A percentile compares a stretch with the other conserved stretches of the same genome.
These are phyloP conservation scores for Zygosaccharomyces rouxii DNA, from an alignment of 805 yeast species.

Conservation along the genomic window DNA sequence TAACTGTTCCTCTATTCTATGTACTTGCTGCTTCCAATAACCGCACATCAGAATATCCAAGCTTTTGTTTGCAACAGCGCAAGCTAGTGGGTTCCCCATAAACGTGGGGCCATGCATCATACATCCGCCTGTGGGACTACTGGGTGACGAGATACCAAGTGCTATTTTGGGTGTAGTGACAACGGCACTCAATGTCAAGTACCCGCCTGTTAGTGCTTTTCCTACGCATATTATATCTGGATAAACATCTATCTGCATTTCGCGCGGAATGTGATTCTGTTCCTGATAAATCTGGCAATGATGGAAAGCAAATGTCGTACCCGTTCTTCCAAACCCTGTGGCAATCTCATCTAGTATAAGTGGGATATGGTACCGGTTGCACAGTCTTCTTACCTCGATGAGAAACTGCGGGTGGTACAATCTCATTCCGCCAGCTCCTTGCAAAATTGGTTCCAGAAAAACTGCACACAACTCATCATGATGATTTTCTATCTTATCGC, in stretches of 20 bases:
- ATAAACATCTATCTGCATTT: constrained; percentile 16
- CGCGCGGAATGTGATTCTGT: constrained; percentile 6
- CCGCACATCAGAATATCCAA: constrained; percentile 24
- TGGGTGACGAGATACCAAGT: constrained; percentile 17
- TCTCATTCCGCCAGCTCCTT: constrained; percentile 40
- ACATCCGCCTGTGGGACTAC: constrained; percentile 21
- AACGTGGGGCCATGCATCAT: constrained; percentile 34
- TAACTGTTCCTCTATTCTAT: constrained; percentile 19
- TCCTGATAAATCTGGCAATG: constrained; percentile 26
- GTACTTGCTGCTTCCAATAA: constrained; percentile 21
- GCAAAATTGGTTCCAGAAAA: constrained; percentile 37
- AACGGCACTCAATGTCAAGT: constrained; percentile 26
- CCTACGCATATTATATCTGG: constrained; percentile 30
- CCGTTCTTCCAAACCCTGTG: constrained; percentile 37
- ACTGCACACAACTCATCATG: constrained; percentile 36
- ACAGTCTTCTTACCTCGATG: constrained; percentile 33
- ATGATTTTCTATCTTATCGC: constrained; percentile 28
- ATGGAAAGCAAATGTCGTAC: constrained; percentile 37
- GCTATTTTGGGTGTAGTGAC: constrained; percentile 18
- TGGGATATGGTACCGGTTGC: constrained; percentile 32
- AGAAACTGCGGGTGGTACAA: constrained; percentile 35
- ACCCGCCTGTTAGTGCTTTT: constrained; percentile 30
- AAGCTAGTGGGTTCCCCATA: constrained; percentile 30
- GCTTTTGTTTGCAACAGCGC: constrained; percentile 24
- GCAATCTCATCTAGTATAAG: constrained; percentile 39